phyloP scores from a whole-genome alignment of 2,329 filamentous ascomycete genomes.

The Pseudocercospora vitis region DNA sequence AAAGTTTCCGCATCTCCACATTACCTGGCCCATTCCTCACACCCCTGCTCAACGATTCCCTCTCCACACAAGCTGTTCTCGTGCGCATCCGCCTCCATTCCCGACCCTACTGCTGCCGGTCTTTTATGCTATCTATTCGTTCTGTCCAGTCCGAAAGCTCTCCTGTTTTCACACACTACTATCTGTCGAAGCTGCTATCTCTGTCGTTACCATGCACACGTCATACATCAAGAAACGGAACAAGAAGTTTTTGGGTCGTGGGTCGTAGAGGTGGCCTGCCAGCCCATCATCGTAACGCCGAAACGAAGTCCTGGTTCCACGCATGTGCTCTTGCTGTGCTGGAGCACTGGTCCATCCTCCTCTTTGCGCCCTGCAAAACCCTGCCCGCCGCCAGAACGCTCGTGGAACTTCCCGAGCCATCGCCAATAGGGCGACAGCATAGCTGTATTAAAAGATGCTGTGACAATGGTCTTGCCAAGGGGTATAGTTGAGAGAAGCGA shows the following conservation, averaged over 20 bases:
- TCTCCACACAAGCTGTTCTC: not conserved
- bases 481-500: constrained; percentile 21
- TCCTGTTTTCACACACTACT: not conserved
- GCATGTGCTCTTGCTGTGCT: not conserved
- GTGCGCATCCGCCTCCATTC: not conserved
- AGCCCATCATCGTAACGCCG: constrained; percentile 15
- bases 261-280: constrained; percentile 13
- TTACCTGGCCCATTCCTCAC: not conserved
- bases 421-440: constrained; percentile 8
- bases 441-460: constrained; percentile 23
- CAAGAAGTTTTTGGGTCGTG: constrained; percentile 6
- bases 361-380: constrained; percentile 22
- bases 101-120: not conserved
- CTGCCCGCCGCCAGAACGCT: constrained; percentile 19
- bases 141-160: not conserved
- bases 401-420: constrained; percentile 6
- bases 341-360: not conserved
- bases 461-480: constrained; percentile 14
- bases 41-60: not conserved
- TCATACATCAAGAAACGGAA: constrained; percentile 13
- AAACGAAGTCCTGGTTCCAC: not conserved
- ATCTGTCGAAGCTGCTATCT: constrained; percentile 1
- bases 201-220: constrained; percentile 13
- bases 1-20: not conserved
- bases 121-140: constrained; percentile 1